Conservation (phyloP, 148 eudicot genomes). For the Polygonum maritimum region DNA sequence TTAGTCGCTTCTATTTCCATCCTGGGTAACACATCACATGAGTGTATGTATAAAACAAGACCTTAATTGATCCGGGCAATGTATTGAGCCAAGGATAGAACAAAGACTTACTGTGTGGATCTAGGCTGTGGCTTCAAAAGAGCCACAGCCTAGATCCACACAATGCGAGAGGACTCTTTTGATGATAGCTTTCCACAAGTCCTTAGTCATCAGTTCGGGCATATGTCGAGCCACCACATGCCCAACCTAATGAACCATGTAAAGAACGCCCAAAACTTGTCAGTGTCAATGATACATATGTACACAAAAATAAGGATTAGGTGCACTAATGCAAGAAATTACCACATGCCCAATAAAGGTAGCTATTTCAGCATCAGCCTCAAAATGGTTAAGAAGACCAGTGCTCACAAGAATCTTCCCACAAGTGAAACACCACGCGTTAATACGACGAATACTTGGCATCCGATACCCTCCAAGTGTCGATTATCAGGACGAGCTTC, state of each 20-base stretch:
- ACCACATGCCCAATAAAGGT: slow-evolving; percentile 91
- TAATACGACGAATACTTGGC: slow-evolving; percentile 80
- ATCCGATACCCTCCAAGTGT: slow-evolving; percentile 75
- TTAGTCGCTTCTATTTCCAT: not conserved
- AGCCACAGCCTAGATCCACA: no score
- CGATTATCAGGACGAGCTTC: slow-evolving; percentile 18
- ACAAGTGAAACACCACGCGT: slow-evolving; percentile 78
- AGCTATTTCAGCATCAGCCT: slow-evolving; percentile 64
- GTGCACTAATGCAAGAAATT: not conserved
- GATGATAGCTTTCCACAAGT: not conserved
- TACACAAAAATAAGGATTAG: not conserved
- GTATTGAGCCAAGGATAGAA: no score
- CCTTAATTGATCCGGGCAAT: no score
- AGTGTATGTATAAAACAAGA: no score
- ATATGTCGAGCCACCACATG: not conserved
- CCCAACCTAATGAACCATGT: not conserved
- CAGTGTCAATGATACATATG: not conserved
- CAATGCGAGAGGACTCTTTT: not conserved
- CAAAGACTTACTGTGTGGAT: not conserved
- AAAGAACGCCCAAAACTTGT: not conserved
- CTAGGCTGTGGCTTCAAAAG: not conserved
- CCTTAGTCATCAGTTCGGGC: not conserved
- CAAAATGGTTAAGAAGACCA: slow-evolving; percentile 58
- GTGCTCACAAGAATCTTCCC: slow-evolving; percentile 88
- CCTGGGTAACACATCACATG: not conserved